Conservation (phyloP, 495 filamentous ascomycete genomes). For the Hypoxylon fragiforme region DNA sequence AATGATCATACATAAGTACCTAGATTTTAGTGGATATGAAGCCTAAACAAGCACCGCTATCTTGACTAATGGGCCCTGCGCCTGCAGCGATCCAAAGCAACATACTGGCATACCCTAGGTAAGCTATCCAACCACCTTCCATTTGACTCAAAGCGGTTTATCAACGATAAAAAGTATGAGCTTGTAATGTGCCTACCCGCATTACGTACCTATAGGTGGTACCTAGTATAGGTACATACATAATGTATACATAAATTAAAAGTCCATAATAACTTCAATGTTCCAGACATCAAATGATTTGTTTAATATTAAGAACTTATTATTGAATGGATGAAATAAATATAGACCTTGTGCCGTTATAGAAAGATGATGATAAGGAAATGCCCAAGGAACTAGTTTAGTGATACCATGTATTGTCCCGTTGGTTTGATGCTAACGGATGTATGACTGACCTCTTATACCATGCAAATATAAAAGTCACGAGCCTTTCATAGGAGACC, state of each 20-base stretch:
- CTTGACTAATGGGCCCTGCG: slow-evolving; percentile 7
- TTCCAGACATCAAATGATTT: too few species aligned
- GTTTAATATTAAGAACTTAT: too few species aligned
- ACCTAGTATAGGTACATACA: slow-evolving; percentile 18
- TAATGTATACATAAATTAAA: too few species aligned
- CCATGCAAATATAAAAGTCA: slow-evolving; percentile 10
- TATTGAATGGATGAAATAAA: background rate
- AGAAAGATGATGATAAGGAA: slow-evolving; percentile 2
- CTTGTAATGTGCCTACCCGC: too few species aligned
- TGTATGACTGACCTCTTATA: too few species aligned
- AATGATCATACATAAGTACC: background rate
- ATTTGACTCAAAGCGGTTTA: slow-evolving; percentile 19
- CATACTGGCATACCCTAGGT: too few species aligned
- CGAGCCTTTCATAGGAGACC: slow-evolving; percentile 26
- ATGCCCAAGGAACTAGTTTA: background rate
- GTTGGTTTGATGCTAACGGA: too few species aligned
- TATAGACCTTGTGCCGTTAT: slow-evolving; percentile 10
- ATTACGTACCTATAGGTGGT: background rate
- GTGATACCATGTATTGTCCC: too few species aligned
- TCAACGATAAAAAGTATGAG: slow-evolving; percentile 27
- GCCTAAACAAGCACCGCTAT: background rate
- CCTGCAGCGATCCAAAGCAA: background rate
- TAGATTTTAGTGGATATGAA: background rate
- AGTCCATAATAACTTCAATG: too few species aligned
- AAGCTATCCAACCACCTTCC: slow-evolving; percentile 1